Conservation (phyloP, 805 yeast genomes). For the Yarrowia sp. region DNA sequence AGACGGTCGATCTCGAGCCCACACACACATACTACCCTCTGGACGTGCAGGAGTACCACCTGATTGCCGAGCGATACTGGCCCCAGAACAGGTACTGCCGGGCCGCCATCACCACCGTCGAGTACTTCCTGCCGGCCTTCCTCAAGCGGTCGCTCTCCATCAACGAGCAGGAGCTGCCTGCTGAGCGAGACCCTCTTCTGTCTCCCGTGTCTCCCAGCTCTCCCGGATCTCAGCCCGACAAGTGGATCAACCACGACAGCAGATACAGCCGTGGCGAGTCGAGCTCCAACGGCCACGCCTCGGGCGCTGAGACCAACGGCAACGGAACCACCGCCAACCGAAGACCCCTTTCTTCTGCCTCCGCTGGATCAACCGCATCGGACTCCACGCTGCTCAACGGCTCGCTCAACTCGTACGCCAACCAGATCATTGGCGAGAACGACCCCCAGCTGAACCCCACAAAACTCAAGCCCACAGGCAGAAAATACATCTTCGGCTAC, state of each 20-base stretch:
- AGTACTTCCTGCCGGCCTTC: constrained; percentile 19
- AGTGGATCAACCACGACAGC: constrained; percentile 26
- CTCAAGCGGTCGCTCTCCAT: constrained; percentile 13
- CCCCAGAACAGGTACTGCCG: constrained; percentile 1
- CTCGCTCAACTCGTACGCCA: constrained; percentile 18
- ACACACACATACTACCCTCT: constrained; percentile 41
- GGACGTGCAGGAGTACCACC: constrained; percentile 14
- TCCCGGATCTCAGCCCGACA: constrained; percentile 20
- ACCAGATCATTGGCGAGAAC: constrained; percentile 16
- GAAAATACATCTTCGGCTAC: constrained; percentile 78
- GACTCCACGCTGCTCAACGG: constrained; percentile 18
- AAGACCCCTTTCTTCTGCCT: constrained; percentile 18
- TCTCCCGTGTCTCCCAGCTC: constrained; percentile 25
- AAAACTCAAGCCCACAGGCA: constrained; percentile 34
- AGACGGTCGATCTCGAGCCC: constrained; percentile 68
- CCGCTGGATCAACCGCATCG: constrained; percentile 9
- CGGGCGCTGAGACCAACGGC: neutral
- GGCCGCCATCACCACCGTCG: neutral
- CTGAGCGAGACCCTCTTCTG: constrained; percentile 18
- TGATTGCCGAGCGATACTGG: constrained; percentile 20
- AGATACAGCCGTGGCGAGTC: constrained; percentile 21
- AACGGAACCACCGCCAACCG: neutral
- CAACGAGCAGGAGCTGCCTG: constrained; percentile 4
- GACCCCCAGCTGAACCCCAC: constrained; percentile 47
- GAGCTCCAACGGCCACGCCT: neutral